These are phyloP conservation scores for Trypanosoma scelopori DNA, from an alignment of 208 protist species.

Conservation along the genomic window DNA sequence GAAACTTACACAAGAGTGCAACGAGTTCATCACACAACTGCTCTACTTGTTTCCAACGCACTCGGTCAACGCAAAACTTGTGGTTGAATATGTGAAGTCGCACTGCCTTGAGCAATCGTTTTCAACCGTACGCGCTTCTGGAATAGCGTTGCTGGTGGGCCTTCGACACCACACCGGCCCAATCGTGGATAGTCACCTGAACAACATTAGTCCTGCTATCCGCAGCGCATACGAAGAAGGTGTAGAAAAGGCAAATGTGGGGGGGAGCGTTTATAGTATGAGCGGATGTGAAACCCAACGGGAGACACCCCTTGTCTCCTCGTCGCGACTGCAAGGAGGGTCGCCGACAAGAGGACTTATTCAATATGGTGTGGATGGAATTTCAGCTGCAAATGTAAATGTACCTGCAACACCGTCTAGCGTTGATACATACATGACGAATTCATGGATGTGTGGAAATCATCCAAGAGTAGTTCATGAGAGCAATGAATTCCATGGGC, in stretches of 20 bases:
- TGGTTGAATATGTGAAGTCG: slow-evolving; percentile 68
- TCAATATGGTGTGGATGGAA: not conserved
- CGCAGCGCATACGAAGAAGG: slow-evolving; percentile 24
- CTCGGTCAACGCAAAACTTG: slow-evolving; percentile 40
- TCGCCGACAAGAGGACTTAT: not conserved
- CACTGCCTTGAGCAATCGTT: slow-evolving; percentile 55
- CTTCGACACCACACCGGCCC: slow-evolving; percentile 23
- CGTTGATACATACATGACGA: not conserved
- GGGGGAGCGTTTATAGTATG: slow-evolving; percentile 28
- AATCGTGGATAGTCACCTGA: slow-evolving; percentile 21
- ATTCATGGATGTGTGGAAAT: not conserved
- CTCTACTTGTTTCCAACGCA: slow-evolving; percentile 25
- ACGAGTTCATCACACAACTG: slow-evolving; percentile 60
- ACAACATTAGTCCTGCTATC: slow-evolving; percentile 10
- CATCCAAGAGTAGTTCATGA: not conserved
- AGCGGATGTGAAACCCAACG: slow-evolving; percentile 8
- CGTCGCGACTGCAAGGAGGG: not conserved
- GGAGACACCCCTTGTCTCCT: slow-evolving; percentile 1
- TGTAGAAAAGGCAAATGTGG: slow-evolving; percentile 17
- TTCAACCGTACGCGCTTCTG: slow-evolving; percentile 41
- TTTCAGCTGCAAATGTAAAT: not conserved
- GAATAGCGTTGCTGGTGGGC: slow-evolving; percentile 45
- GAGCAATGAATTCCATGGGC: slow-evolving; percentile 18
- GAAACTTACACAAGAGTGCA: slow-evolving; percentile 71
- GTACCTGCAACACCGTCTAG: not conserved